Evolutionary conservation across 2,329 filamentous ascomycete genomes (phyloP).

Genomic region (Paecilomyces sp.): DNA sequence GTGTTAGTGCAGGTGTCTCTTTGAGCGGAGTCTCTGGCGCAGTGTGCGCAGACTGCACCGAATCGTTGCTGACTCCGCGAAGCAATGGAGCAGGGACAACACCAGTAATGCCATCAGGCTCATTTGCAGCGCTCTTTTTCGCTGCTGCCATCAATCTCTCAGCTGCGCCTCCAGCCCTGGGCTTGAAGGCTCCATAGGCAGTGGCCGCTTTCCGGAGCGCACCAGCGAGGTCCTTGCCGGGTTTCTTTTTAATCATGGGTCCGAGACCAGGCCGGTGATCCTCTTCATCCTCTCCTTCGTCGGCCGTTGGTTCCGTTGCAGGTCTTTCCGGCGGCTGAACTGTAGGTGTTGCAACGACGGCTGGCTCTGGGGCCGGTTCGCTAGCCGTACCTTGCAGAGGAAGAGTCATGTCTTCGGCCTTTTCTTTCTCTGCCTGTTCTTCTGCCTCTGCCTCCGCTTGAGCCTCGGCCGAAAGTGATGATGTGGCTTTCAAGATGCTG

Average conservation of each 20-base stretch:
- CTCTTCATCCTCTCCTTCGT: conserved; percentile 45
- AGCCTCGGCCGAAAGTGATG: conserved; percentile 7
- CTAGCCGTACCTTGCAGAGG: not conserved
- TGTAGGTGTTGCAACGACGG: conserved; percentile 4
- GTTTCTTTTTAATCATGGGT: conserved; percentile 83
- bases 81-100: conserved; percentile 71
- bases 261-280: conserved; percentile 68
- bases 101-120: conserved; percentile 80
- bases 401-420: conserved; percentile 14
- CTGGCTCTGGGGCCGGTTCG: not conserved
- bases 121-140: conserved; percentile 53
- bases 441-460: conserved; percentile 10
- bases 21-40: conserved; percentile 22
- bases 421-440: conserved; percentile 4
- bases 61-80: conserved; percentile 34
- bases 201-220: conserved; percentile 74
- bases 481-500: conserved; percentile 4
- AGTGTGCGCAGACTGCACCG: conserved; percentile 17
- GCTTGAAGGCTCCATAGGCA: conserved; percentile 69
- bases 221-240: conserved; percentile 63
- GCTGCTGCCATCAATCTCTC: conserved; percentile 63
- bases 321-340: conserved; percentile 9
- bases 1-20: conserved; percentile 19
- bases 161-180: conserved; percentile 76
- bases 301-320: conserved; percentile 20